Conservation (phyloP, 2,329 filamentous ascomycete species). For the Zasmidium citrigriseum region DNA sequence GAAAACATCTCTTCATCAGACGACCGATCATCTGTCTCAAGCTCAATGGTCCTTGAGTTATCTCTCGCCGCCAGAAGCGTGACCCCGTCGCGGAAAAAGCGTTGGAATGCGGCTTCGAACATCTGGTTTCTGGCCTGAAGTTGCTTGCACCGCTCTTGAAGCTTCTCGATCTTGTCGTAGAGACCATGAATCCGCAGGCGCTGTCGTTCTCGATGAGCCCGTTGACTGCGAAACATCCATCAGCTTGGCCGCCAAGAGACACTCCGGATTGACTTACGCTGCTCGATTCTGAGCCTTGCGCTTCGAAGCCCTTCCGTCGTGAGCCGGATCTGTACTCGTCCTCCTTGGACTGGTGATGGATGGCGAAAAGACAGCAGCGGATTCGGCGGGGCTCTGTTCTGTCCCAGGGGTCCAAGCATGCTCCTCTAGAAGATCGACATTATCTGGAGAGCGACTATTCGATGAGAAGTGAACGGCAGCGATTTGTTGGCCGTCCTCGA, state of each 20-base stretch:
- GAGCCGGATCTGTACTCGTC: neutral
- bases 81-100: slow-evolving; percentile 6
- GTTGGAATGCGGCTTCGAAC: slow-evolving; percentile 5
- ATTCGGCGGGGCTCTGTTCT: neutral
- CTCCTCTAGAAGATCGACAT: neutral
- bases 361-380: neutral
- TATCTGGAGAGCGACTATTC: neutral
- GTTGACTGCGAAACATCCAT: neutral
- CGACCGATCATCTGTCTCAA: neutral
- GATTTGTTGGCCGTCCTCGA: neutral
- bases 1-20: neutral
- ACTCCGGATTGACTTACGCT: slow-evolving; percentile 1
- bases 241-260: neutral
- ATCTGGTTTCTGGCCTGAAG: slow-evolving; percentile 7
- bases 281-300: slow-evolving; percentile 10
- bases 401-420: neutral
- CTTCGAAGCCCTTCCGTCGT: slow-evolving; percentile 1
- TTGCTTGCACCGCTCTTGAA: slow-evolving; percentile 7
- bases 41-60: neutral
- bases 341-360: neutral
- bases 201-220: slow-evolving; percentile 8
- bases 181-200: neutral
- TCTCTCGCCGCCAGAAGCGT: neutral
- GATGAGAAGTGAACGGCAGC: neutral
- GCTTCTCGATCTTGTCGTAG: slow-evolving; percentile 7